These are phyloP conservation scores for Cladophialophora yegresii DNA, from an alignment of 2,329 filamentous ascomycete species.

Conservation along the genomic window DNA sequence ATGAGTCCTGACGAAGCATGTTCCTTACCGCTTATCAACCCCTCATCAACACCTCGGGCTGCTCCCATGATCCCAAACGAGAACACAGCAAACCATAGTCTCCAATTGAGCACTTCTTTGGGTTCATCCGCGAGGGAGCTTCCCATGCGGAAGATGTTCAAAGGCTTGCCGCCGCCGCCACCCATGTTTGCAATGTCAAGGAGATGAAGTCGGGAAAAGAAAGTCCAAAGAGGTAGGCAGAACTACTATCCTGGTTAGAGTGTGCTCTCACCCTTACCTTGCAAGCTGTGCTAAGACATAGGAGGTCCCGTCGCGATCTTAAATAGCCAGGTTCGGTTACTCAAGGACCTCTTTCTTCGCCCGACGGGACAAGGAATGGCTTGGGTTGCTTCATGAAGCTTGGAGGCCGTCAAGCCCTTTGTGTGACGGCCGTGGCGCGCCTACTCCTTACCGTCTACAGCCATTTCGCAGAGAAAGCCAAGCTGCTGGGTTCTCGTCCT, in stretches of 20 bases:
- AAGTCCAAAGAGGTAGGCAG: background rate
- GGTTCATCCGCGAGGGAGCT: slow-evolving; percentile 37
- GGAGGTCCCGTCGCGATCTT: slow-evolving; percentile 3
- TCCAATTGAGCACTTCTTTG: slow-evolving; percentile 41
- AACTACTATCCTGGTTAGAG: background rate
- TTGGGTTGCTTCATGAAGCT: slow-evolving; percentile 17
- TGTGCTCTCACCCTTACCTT: slow-evolving; percentile 2
- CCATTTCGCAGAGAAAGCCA: slow-evolving; percentile 15
- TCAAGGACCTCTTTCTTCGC: background rate
- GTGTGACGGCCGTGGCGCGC: background rate
- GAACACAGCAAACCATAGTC: slow-evolving; percentile 37
- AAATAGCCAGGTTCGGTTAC: slow-evolving; percentile 1
- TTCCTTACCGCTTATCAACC: slow-evolving; percentile 32
- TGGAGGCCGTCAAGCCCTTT: slow-evolving; percentile 6
- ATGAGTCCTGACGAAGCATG: background rate
- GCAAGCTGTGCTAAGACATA: background rate
- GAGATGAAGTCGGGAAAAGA: background rate
- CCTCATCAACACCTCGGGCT: slow-evolving; percentile 31
- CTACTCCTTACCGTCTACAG: background rate
- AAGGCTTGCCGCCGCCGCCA: slow-evolving; percentile 38
- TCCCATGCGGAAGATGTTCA: slow-evolving; percentile 44
- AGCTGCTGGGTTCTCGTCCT: slow-evolving; percentile 11
- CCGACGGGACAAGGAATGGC: slow-evolving; percentile 5
- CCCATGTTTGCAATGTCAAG: slow-evolving; percentile 4
- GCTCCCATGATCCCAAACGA: slow-evolving; percentile 38